These are phyloP conservation scores for Pseudocercospora macadamiae DNA, from an alignment of 2,329 filamentous ascomycete species.

Conservation along the genomic window DNA sequence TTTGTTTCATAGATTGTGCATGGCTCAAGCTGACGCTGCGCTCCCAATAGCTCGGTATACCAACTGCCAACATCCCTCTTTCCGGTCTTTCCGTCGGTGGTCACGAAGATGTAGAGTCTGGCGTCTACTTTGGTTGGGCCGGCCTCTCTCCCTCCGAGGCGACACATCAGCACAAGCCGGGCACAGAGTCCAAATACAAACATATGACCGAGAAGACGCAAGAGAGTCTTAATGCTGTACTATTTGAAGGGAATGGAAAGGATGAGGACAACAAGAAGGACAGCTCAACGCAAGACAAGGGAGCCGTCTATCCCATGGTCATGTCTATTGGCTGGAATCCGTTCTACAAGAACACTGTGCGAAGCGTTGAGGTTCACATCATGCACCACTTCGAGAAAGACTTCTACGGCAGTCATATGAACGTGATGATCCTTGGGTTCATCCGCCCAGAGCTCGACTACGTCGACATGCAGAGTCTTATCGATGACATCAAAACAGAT, in stretches of 20 bases:
- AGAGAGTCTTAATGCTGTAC: conserved; percentile 21
- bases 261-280: conserved; percentile 13
- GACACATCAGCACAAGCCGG: conserved; percentile 28
- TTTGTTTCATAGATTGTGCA: conserved; percentile 13
- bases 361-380: conserved; percentile 68
- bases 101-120: conserved; percentile 65
- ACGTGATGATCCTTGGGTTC: conserved; percentile 80
- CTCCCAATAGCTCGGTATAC: conserved; percentile 76
- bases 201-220: conserved; percentile 28
- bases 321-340: conserved; percentile 97
- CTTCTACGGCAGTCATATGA: conserved; percentile 83
- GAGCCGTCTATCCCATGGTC: conserved; percentile 75
- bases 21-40: conserved; percentile 18
- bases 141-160: conserved; percentile 56
- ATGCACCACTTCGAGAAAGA: conserved; percentile 75
- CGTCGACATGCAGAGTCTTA: conserved; percentile 75
- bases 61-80: conserved; percentile 84
- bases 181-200: conserved; percentile 29
- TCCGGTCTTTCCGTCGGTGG: conserved; percentile 71
- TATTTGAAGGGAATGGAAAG: conserved; percentile 14
- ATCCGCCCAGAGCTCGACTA: conserved; percentile 92
- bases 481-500: conserved; percentile 86
- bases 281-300: conserved; percentile 20
- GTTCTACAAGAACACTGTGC: conserved; percentile 89
- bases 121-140: conserved; percentile 94